phyloP scores from a whole-genome alignment of 106 monocot genomes.

The Alisma plantagoaquatica region DNA sequence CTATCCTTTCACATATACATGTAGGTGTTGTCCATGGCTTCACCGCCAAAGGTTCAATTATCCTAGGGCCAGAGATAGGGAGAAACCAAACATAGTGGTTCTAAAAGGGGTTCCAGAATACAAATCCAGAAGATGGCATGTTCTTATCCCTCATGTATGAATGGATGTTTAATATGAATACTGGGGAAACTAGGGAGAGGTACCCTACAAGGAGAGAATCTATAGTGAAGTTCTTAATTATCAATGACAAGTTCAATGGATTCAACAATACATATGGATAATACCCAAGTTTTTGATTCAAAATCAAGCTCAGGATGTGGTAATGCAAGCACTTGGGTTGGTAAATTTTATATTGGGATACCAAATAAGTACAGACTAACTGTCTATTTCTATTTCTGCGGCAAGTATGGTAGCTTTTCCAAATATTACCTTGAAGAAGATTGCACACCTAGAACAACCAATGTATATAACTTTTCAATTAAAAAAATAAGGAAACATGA shows the following conservation, averaged over 20 bases:
- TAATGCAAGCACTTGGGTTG: not conserved
- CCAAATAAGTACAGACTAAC: not conserved
- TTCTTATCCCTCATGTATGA: slow-evolving; percentile 25
- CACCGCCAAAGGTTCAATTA: slow-evolving; percentile 16
- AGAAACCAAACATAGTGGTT: slow-evolving; percentile 20
- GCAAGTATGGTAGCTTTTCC: slow-evolving; percentile 33
- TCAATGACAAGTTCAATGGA: slow-evolving; percentile 27
- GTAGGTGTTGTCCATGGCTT: slow-evolving; percentile 19
- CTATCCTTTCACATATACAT: not conserved
- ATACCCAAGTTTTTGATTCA: slow-evolving; percentile 32
- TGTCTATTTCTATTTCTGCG: not conserved
- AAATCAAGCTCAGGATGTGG: slow-evolving; percentile 23
- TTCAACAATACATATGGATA: slow-evolving; percentile 31
- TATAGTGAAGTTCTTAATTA: slow-evolving; percentile 24
- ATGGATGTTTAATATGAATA: slow-evolving; percentile 45
- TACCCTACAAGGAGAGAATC: slow-evolving; percentile 26
- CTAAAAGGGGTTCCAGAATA: slow-evolving; percentile 20
- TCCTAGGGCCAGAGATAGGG: slow-evolving; percentile 9
- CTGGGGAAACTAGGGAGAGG: slow-evolving; percentile 18
- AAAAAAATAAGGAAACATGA: no score
- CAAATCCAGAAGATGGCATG: not conserved
- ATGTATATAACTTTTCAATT: no score
- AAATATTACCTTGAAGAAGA: slow-evolving; percentile 24
- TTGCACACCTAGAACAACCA: no score
- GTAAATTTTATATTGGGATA: not conserved